Percentiles rank a stretch among this genome's conserved stretches.
Evolutionary conservation across 345 rosid species (phyloP).

Genomic region (Moringa oleifera): DNA sequence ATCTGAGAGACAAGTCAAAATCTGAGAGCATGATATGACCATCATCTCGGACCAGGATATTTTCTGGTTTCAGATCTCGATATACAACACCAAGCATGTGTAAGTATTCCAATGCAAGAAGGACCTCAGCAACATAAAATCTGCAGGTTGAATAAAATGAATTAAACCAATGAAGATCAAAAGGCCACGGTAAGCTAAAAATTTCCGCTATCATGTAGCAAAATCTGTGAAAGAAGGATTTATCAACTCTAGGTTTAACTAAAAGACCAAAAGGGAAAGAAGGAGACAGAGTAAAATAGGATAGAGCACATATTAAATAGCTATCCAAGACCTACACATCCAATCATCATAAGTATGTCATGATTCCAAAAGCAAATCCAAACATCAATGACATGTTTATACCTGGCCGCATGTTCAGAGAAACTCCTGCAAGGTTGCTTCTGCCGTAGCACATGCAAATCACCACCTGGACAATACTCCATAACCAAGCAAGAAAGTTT

Average conservation of each 20-base stretch:
- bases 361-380: background rate
- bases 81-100: conserved; percentile 88
- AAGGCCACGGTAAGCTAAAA: background rate
- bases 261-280: background rate
- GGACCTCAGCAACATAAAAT: conserved; percentile 75
- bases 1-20: conserved; percentile 70
- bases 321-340: background rate
- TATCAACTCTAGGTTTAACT: background rate
- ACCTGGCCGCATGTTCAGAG: conserved; percentile 76
- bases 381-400: conserved; percentile 4
- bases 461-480: conserved; percentile 87
- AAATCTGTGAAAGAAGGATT: background rate
- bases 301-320: background rate
- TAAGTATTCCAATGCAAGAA: conserved; percentile 69
- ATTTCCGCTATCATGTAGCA: background rate
- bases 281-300: background rate
- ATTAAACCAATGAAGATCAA: background rate
- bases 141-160: conserved; percentile 28
- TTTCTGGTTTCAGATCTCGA: conserved; percentile 78
- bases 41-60: conserved; percentile 68
- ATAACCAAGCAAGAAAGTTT: conserved; percentile 66
- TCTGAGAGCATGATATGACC: conserved; percentile 90
- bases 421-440: conserved; percentile 57
- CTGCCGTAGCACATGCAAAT: conserved; percentile 72
- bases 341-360: background rate